These are phyloP conservation scores for Sporothrix mexicana DNA, from an alignment of 2,329 filamentous ascomycete species.

Conservation along the genomic window DNA sequence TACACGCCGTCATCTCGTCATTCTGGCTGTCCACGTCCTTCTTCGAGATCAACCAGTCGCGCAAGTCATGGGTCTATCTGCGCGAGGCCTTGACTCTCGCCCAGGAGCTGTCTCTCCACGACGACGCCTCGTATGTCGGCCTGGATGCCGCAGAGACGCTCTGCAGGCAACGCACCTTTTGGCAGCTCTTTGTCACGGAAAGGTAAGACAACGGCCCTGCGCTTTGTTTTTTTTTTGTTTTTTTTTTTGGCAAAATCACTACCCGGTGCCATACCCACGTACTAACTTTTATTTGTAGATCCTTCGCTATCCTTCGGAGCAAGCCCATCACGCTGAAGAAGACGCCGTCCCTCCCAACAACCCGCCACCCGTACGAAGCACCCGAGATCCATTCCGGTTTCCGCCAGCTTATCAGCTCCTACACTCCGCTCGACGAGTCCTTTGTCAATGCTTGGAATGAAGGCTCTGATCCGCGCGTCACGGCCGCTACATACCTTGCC, in stretches of 20 bases:
- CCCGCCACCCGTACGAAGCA: slow-evolving; percentile 58
- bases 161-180: slow-evolving; percentile 63
- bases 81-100: slow-evolving; percentile 66
- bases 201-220: slow-evolving; percentile 47
- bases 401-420: slow-evolving; percentile 64
- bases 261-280: background rate
- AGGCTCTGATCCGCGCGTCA: slow-evolving; percentile 49
- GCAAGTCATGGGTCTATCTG: slow-evolving; percentile 67
- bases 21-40: slow-evolving; percentile 67
- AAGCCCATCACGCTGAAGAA: slow-evolving; percentile 66
- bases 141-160: slow-evolving; percentile 57
- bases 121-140: slow-evolving; percentile 60
- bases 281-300: slow-evolving; percentile 48
- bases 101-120: slow-evolving; percentile 63
- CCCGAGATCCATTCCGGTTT: slow-evolving; percentile 63
- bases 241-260: too few species aligned
- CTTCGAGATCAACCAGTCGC: slow-evolving; percentile 65
- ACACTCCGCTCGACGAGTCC: slow-evolving; percentile 66
- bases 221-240: background rate
- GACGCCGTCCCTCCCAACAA: slow-evolving; percentile 61
- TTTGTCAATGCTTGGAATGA: slow-evolving; percentile 71
- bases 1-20: slow-evolving; percentile 64
- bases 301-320: slow-evolving; percentile 67
- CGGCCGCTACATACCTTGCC: slow-evolving; percentile 45
- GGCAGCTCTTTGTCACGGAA: slow-evolving; percentile 68